These are phyloP conservation scores for Pythium rishiriense DNA, from an alignment of 352 stramenopile genomes.

Conservation along the genomic window DNA sequence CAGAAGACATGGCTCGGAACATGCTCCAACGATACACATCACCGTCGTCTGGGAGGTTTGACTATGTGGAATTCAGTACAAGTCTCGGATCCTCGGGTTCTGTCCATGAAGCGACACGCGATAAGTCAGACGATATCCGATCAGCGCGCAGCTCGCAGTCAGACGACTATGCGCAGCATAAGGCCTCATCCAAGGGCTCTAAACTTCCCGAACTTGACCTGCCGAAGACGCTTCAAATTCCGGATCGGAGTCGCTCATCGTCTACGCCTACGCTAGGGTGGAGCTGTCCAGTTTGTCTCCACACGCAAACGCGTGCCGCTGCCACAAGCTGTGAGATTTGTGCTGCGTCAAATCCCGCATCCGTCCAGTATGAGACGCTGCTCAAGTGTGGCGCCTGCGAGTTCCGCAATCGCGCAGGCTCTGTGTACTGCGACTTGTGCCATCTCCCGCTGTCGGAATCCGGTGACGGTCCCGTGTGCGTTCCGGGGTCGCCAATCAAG, in stretches of 20 bases:
- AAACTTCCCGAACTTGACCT: conserved; percentile 9
- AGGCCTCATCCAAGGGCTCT: background rate
- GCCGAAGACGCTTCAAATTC: background rate
- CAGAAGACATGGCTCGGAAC: conserved; percentile 40
- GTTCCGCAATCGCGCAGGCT: conserved; percentile 58
- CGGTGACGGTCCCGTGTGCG: background rate
- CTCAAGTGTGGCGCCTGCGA: conserved; percentile 64
- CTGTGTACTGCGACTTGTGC: conserved; percentile 60
- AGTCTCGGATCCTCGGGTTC: conserved; percentile 13
- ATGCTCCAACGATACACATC: conserved; percentile 51
- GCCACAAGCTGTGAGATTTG: conserved; percentile 66
- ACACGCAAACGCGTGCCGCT: conserved; percentile 53
- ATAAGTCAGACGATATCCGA: conserved; percentile 7
- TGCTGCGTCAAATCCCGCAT: conserved; percentile 64
- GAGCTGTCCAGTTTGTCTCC: conserved; percentile 72
- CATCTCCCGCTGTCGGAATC: conserved; percentile 31
- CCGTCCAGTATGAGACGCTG: conserved; percentile 46
- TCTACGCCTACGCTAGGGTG: conserved; percentile 27
- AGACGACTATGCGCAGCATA: background rate
- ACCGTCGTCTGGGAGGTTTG: conserved; percentile 51
- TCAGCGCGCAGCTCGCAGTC: background rate
- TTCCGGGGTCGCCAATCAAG: conserved; percentile 3
- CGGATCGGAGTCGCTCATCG: background rate
- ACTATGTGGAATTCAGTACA: conserved; percentile 77
- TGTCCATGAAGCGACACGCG: background rate